Percentiles rank a stretch among this genome's conserved stretches.
phyloP scores from a whole-genome alignment of 257 asterid species.

The Sherardia arvensis region DNA sequence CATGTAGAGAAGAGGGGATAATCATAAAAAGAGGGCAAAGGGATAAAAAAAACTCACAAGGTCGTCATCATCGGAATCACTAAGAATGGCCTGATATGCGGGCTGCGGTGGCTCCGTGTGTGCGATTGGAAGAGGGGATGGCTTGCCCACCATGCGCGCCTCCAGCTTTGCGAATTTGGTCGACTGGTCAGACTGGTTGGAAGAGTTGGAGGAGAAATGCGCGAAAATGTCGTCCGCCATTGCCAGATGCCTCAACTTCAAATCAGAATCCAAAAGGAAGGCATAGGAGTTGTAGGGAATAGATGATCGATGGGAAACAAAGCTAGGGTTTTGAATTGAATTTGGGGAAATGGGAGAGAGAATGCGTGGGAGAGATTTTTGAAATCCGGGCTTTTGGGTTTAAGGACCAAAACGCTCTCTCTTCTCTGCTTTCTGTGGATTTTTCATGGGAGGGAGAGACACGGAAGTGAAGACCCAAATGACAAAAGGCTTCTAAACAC shows the following conservation, averaged over 20 bases:
- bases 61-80: conserved; percentile 60
- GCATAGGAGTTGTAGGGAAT: background rate
- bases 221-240: conserved; percentile 77
- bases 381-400: conserved; percentile 16
- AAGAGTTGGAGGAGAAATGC: conserved; percentile 80
- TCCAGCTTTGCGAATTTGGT: conserved; percentile 83
- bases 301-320: conserved; percentile 13
- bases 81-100: conserved; percentile 29
- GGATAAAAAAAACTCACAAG: conserved; percentile 30
- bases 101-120: conserved; percentile 41
- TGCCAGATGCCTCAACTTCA: conserved; percentile 18
- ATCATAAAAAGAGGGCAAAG: background rate
- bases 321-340: conserved; percentile 31
- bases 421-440: background rate
- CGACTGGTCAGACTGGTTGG: conserved; percentile 82
- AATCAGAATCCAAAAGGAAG: conserved; percentile 12
- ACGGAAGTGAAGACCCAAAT: background rate
- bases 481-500: too few species aligned
- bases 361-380: conserved; percentile 15
- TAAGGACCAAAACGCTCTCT: background rate
- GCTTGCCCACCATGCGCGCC: conserved; percentile 84
- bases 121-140: conserved; percentile 39
- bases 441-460: background rate
- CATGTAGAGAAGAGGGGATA: background rate
- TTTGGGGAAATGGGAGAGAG: conserved; percentile 2